Percentiles rank a stretch among this genome's conserved stretches.
These are phyloP conservation scores for Sideroxylon spinosum DNA, from an alignment of 179 eudicot genomes.

Conservation along the genomic window DNA sequence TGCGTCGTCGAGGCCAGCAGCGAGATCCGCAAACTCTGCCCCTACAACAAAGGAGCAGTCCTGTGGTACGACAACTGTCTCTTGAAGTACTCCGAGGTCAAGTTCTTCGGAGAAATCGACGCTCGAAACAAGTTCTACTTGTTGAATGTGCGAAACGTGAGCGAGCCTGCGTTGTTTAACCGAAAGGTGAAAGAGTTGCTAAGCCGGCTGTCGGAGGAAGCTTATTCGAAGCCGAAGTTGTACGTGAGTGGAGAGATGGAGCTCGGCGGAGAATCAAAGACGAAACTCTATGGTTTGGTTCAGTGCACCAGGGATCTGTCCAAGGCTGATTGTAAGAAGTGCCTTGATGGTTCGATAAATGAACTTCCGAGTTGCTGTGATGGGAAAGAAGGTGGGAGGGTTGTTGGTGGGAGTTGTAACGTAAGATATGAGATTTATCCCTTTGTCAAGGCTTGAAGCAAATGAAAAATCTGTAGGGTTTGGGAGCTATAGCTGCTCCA, in stretches of 20 bases:
- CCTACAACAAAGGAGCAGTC: neutral
- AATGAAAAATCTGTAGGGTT: too few relatives aligned
- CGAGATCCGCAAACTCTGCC: constrained; percentile 7
- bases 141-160: neutral
- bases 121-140: neutral
- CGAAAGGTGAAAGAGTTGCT: neutral
- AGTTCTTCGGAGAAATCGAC: constrained; percentile 16
- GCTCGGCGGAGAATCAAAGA: neutral
- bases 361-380: constrained; percentile 10
- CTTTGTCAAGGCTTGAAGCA: neutral
- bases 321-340: constrained; percentile 12
- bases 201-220: neutral
- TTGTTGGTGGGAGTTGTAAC: constrained; percentile 13
- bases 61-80: constrained; percentile 19
- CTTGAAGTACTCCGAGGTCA: constrained; percentile 4
- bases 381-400: constrained; percentile 17
- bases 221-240: too few relatives aligned
- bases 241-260: too few relatives aligned
- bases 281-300: constrained; percentile 14
- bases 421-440: constrained; percentile 8
- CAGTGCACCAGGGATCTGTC: constrained; percentile 23
- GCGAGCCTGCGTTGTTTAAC: constrained; percentile 1
- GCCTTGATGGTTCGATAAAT: constrained; percentile 2
- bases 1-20: constrained; percentile 6
- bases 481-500: too few relatives aligned